These are phyloP conservation scores for Crithidia fasciculata DNA, from an alignment of 208 protist species.

Conservation along the genomic window DNA sequence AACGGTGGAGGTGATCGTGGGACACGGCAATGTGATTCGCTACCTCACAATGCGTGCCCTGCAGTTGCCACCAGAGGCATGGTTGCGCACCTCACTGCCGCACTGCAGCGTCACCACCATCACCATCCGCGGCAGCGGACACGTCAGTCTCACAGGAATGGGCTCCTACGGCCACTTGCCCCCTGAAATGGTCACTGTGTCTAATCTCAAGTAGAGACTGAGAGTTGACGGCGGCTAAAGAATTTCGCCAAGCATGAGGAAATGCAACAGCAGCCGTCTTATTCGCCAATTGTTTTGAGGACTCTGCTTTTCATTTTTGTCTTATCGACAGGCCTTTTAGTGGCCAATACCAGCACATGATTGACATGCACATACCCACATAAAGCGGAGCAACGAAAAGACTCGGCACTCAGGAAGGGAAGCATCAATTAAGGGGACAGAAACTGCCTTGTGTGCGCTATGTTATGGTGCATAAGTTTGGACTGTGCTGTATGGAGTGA, in stretches of 20 bases:
- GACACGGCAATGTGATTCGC: constrained; percentile 88
- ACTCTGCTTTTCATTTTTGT: no score
- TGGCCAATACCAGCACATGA: no score
- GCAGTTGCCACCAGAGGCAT: constrained; percentile 83
- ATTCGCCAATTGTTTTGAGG: no score
- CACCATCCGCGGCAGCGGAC: constrained; percentile 55
- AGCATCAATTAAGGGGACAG: no score
- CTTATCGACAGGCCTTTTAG: no score
- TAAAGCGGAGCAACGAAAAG: no score
- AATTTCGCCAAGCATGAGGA: background rate
- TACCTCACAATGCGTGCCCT: constrained; percentile 85
- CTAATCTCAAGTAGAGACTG: constrained; percentile 48
- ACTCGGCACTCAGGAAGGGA: no score
- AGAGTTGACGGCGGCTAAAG: background rate
- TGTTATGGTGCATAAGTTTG: no score
- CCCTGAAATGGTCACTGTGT: constrained; percentile 51
- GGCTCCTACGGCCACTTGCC: constrained; percentile 68
- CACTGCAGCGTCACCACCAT: constrained; percentile 78
- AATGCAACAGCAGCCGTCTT: no score
- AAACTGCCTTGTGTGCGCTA: no score
- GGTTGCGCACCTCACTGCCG: constrained; percentile 73
- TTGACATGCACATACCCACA: no score
- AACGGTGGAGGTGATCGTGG: constrained; percentile 76
- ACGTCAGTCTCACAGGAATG: constrained; percentile 48
- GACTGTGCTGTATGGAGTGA: no score